Base-by-base conservation (phyloP, 805 yeast genomes). In the Metschnikowia arizonensis region DNA sequence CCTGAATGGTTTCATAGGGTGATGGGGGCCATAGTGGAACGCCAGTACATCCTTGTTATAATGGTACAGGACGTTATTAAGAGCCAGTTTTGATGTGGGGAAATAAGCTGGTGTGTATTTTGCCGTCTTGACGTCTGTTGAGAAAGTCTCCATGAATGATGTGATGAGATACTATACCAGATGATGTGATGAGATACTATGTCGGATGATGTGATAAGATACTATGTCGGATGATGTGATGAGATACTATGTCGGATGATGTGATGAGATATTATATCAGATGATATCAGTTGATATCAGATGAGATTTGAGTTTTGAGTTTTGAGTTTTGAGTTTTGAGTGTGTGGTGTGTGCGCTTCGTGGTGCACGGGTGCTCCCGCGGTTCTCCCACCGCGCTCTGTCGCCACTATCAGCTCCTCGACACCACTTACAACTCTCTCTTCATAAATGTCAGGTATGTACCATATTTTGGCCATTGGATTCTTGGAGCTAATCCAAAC, bases 1-100 rank as follows among this genome's bases (percentile, higher is more conserved):
- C 53, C 99, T 72, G 64, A 90, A 88, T 12, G 99, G 99, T 63
- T 91, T 91, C 99, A 91, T 91, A n/a, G 99, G 99, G 65, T 91
- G 99, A 49, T 82, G 78, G 1, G 87, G 85, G 14, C 99, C 99
- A 63, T 87, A 90, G 59, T 90, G 97, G 64, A 83, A 90, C 52
- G 79, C 77, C 1, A 87, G 75, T 0, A 83, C 95, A 43, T 83
- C 80, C 21, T 89, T 86, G 63, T 89, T 89, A 65, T 78, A 88
- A 64, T 89, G 97, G 66, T 89, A 89, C 7, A 96, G 87, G 1
- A 89, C 96, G 58, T 53, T 49, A 44, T n/a, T 44, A 47, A 28
- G 32, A 12, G 46, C 42, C 49, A 18, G 38, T 28, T n/a, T 11
- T 6, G 32, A n/a, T 4, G 18, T 12, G 11, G 32, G 24, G 25